These are phyloP conservation scores for Calamus simplicifolius DNA, from an alignment of 176 grass and related monocot genomes.

Conservation along the genomic window DNA sequence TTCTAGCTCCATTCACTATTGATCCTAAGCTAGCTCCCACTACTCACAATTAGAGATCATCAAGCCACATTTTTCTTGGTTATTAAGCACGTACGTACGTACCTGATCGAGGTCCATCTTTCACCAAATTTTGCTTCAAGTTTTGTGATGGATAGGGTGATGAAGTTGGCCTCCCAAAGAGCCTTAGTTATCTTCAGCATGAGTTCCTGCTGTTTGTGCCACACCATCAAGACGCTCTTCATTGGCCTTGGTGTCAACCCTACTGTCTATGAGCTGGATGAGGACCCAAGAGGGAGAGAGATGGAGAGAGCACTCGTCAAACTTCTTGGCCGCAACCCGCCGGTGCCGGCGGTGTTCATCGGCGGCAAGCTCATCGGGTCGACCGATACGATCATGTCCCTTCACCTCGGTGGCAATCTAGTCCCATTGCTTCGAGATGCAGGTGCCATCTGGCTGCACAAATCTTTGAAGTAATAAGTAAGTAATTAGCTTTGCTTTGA, in stretches of 20 bases:
- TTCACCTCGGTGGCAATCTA: slow-evolving; percentile 39
- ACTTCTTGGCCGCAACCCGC: slow-evolving; percentile 18
- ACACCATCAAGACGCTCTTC: slow-evolving; percentile 49
- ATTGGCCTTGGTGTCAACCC: slow-evolving; percentile 40
- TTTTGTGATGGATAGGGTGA: slow-evolving; percentile 42
- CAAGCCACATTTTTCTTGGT: too few relatives aligned
- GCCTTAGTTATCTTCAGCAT: slow-evolving; percentile 72
- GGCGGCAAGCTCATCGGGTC: slow-evolving; percentile 40
- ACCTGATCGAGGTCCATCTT: too few relatives aligned
- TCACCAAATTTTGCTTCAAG: background rate
- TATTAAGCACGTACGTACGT: too few relatives aligned
- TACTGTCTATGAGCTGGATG: slow-evolving; percentile 35
- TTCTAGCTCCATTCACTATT: too few relatives aligned
- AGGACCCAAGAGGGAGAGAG: slow-evolving; percentile 29
- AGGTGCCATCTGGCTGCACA: slow-evolving; percentile 41
- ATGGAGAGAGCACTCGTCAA: slow-evolving; percentile 31
- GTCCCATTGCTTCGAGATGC: slow-evolving; percentile 45
- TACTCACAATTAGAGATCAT: too few relatives aligned
- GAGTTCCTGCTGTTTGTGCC: slow-evolving; percentile 88
- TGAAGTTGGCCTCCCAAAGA: slow-evolving; percentile 49
- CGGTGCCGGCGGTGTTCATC: slow-evolving; percentile 44
- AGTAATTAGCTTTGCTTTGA: background rate
- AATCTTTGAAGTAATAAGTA: slow-evolving; percentile 1
- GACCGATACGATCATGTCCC: slow-evolving; percentile 41
- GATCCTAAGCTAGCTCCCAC: too few relatives aligned